Base-by-base conservation (phyloP, 1,284 basidiomycete species). In the Cryptococcus deneoformans region DNA sequence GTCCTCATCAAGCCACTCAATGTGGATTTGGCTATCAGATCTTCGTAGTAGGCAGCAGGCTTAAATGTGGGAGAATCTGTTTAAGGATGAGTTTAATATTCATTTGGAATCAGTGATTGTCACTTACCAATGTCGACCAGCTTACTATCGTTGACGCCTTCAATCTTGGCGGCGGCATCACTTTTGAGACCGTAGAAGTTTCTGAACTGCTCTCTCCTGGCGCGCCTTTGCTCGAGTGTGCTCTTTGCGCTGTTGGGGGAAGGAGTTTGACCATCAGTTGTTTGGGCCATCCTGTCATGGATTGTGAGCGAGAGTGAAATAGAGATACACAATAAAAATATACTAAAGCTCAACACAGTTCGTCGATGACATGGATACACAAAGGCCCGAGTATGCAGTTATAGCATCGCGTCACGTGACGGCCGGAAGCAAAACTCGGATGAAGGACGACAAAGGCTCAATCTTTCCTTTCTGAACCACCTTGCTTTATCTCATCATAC, bases 181-280 rank as follows among this genome's bases (percentile, higher is more conserved):
- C 20, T 20, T 42, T 65, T 67, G 36, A 75, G 52, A 8, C 73
- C 75, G 58, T 76, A 75, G 54, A 74, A 76, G 52, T 69, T 65
- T 24, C 72, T 56, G 37, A 76, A 57, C 58, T 75, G 71, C 45
- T 71, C 75, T 49, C 75, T 56, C 9, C 71, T 58, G 0, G 71
- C 71, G 37, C 66, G 57, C 16, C 74, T 59, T 8, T 68, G 63
- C n/a, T 65, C 69, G 11, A 56, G 53, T 1, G 61, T 48, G 10
- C 47, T 39, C n/a, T 46, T 50, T 2, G 34, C 46, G 34, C 46
- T 47, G 46, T 29, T 29, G 46, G 16, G 16, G 67, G 36, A 75
- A 29, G 20, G 20, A 20, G 20, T 20, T 20, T 20, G 20, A 20
- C 20, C 20, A 20, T 20, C 20, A 20, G 20, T 20, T 20, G 20